A percentile compares a stretch with the other conserved stretches of the same genome.
Evolutionary conservation across 1,284 basidiomycete genomes (phyloP).

Genomic region (Puccinia hordei): DNA sequence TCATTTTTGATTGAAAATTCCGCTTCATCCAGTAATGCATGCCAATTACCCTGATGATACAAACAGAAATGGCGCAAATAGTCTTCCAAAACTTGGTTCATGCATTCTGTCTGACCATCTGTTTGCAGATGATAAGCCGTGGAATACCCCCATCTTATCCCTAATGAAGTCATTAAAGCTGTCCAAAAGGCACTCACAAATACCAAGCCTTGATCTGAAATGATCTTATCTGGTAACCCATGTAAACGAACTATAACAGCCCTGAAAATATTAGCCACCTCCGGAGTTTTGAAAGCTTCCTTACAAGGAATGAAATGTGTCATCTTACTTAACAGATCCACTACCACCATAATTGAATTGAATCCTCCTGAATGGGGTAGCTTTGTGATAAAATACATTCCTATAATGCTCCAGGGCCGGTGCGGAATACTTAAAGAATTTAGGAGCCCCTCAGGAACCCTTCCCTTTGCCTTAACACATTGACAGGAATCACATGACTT

Average conservation of each 20-base stretch:
- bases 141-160: background rate
- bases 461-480: constrained; percentile 35
- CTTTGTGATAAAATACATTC: background rate
- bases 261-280: background rate
- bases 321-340: too few relatives aligned
- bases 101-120: too few relatives aligned
- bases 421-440: background rate
- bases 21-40: constrained; percentile 53
- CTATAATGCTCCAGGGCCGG: background rate
- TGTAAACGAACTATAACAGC: too few relatives aligned
- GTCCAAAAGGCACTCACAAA: constrained; percentile 21
- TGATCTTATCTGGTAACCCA: constrained; percentile 11
- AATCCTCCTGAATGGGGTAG: too few relatives aligned
- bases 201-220: background rate
- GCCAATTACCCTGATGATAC: constrained; percentile 54
- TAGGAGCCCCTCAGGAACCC: constrained; percentile 59
- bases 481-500: constrained; percentile 59
- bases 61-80: constrained; percentile 53
- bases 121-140: constrained; percentile 1
- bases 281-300: too few relatives aligned
- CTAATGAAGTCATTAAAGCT: background rate
- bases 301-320: too few relatives aligned
- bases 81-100: background rate
- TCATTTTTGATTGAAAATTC: too few relatives aligned
- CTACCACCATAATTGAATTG: too few relatives aligned